Base-by-base conservation (phyloP, 208 protist genomes). In the Trypanosoma platydactyli region DNA sequence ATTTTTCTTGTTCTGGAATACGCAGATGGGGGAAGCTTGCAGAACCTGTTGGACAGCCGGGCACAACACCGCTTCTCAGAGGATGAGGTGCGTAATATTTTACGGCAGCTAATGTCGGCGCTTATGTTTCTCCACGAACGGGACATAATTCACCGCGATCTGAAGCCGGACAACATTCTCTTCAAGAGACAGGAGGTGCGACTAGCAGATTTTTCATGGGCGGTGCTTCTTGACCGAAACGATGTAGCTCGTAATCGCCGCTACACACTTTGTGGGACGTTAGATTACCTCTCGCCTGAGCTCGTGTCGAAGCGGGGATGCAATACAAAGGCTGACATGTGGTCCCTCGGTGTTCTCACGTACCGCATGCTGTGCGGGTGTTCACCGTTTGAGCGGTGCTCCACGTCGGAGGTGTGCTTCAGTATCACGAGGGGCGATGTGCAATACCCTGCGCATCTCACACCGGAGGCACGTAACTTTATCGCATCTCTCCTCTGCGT, bases 271-370 rank as follows among this genome's bases (percentile, higher is more conserved):
- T 97, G 93, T 71, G 94, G 97, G 15, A 99, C 98, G 16, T 76
- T 99, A 3, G 98, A 99, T 82, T 99, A 99, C 76, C 73, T 98
- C 9, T 83, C 98, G 6, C 98, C 98, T 0, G 98, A 99, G 78
- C 89, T 97, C 64, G 16, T 95, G 25, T 62, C 89, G 9, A 55
- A 60, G 38, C 42, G 50, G 7, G 68, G 68, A 5, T 84, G 68
- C 52, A 76, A 55, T 42, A 63, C 75, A 77, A 86, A 68, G 12
- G 64, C 81, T 1, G 89, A 95, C 69, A 73, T 92, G 73, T 95
- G 89, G 89, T 59, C 83, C 0, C 20, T 92, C 16, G 89, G 89
- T 18, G 77, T 88, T 30, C 50, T 93, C 15, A 64, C 68, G 18
- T 92, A 84, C 68, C 71, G 79, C 45, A 68, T 92, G 44, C 53